Conservation (phyloP, 257 asterid species). For the Solanum bukasovii region DNA sequence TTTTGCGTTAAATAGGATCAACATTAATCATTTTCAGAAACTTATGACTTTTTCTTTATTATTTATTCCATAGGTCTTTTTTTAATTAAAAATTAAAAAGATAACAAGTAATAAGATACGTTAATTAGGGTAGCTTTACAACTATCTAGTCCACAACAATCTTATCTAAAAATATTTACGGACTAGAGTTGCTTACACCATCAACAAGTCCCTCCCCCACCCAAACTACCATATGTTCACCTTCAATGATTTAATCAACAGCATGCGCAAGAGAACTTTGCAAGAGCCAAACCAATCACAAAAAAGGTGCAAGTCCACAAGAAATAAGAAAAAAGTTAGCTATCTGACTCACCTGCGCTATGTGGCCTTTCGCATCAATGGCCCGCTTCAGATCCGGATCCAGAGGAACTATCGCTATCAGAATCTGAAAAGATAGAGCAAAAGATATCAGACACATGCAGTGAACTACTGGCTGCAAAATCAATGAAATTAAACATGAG, state of each 20-base stretch:
- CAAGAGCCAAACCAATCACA: not conserved
- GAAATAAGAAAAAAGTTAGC: not conserved
- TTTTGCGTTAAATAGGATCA: not conserved
- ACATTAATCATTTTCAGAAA: not conserved
- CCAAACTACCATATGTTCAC: not conserved
- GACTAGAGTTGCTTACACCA: not conserved
- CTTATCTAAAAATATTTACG: not conserved
- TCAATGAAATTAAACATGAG: not conserved
- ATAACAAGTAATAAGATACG: not conserved
- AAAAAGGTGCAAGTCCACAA: not conserved
- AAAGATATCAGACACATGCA: not conserved
- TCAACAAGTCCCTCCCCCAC: not conserved
- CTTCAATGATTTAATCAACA: not conserved
- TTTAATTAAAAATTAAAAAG: not conserved
- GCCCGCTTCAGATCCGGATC: slow-evolving; percentile 34
- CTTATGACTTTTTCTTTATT: not conserved
- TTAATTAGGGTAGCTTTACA: not conserved
- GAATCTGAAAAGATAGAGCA: slow-evolving; percentile 31
- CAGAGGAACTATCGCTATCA: slow-evolving; percentile 53
- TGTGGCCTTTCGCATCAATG: slow-evolving; percentile 20
- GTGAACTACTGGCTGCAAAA: not conserved
- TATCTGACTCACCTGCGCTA: not conserved
- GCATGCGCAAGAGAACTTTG: not conserved
- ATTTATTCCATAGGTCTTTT: not conserved
- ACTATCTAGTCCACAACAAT: not conserved